A percentile compares a stretch with the other conserved stretches of the same genome.
Evolutionary conservation across 139 green algal species (phyloP).

Genomic region (Monoraphidium neglectum): DNA sequence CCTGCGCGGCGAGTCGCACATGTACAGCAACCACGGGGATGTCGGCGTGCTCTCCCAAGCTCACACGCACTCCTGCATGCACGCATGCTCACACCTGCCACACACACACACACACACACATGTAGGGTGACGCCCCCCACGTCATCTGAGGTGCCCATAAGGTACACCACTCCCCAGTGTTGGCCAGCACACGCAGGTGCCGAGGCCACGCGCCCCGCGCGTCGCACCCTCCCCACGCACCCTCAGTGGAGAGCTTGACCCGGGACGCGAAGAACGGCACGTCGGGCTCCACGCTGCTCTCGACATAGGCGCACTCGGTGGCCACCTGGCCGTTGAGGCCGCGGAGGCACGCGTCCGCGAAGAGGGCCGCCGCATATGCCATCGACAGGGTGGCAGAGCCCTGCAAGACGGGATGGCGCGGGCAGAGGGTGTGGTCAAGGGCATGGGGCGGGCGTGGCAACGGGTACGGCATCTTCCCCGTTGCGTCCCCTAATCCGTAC

Average conservation of each 20-base stretch:
- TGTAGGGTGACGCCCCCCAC: background rate
- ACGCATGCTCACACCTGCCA: too few species aligned
- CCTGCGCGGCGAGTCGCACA: slow-evolving; percentile 16
- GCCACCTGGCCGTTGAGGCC: slow-evolving; percentile 86
- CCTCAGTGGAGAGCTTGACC: slow-evolving; percentile 83
- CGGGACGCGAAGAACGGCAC: slow-evolving; percentile 94
- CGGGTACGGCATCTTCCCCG: too few species aligned
- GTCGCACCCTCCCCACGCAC: slow-evolving; percentile 35
- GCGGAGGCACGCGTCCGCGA: slow-evolving; percentile 91
- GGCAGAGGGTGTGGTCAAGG: too few species aligned
- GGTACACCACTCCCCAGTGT: background rate
- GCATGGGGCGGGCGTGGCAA: too few species aligned
- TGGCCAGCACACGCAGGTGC: background rate
- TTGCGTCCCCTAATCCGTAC: too few species aligned
- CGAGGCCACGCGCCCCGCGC: background rate
- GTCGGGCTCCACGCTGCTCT: slow-evolving; percentile 75
- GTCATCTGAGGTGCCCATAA: background rate
- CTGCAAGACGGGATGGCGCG: too few species aligned
- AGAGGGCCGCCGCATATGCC: slow-evolving; percentile 96
- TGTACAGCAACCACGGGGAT: too few species aligned
- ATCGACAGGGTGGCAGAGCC: slow-evolving; percentile 97
- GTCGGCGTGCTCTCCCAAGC: too few species aligned
- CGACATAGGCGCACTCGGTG: slow-evolving; percentile 91
- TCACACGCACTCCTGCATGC: too few species aligned
- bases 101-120: background rate